These are phyloP conservation scores for Pestalotiopsis sp. DNA, from an alignment of 2,329 filamentous ascomycete genomes.

Conservation along the genomic window DNA sequence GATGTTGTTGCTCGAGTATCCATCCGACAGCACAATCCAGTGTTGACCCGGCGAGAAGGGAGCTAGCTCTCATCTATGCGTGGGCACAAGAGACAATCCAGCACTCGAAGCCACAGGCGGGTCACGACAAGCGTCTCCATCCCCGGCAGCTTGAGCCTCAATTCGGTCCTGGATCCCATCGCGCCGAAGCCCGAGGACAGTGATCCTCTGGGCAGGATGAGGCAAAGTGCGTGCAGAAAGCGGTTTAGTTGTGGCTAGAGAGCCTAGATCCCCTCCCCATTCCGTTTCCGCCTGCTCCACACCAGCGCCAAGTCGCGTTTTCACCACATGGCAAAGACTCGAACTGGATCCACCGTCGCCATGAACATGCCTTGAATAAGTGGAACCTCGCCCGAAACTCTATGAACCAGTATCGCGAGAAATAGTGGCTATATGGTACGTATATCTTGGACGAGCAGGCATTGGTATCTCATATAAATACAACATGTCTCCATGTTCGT, in stretches of 20 bases:
- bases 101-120: neutral
- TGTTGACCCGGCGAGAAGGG: neutral
- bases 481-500: neutral
- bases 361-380: slow-evolving; percentile 4
- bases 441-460: neutral
- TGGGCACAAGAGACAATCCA: neutral
- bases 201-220: neutral
- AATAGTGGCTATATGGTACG: neutral
- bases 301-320: slow-evolving; percentile 2
- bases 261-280: neutral
- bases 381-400: slow-evolving; percentile 2
- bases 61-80: slow-evolving; percentile 1
- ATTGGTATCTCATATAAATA: slow-evolving; percentile 5
- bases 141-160: slow-evolving; percentile 1
- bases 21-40: neutral
- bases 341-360: neutral
- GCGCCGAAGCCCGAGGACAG: slow-evolving; percentile 1
- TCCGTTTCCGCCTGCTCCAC: slow-evolving; percentile 6
- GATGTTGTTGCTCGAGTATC: neutral
- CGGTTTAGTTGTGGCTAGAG: slow-evolving; percentile 6
- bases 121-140: slow-evolving; percentile 9
- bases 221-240: neutral
- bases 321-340: slow-evolving; percentile 4
- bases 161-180: slow-evolving; percentile 2
- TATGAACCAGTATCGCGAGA: slow-evolving; percentile 6